Conservation (phyloP, 768 basidiomycete species). For the Termitomyces eurrhizus region DNA sequence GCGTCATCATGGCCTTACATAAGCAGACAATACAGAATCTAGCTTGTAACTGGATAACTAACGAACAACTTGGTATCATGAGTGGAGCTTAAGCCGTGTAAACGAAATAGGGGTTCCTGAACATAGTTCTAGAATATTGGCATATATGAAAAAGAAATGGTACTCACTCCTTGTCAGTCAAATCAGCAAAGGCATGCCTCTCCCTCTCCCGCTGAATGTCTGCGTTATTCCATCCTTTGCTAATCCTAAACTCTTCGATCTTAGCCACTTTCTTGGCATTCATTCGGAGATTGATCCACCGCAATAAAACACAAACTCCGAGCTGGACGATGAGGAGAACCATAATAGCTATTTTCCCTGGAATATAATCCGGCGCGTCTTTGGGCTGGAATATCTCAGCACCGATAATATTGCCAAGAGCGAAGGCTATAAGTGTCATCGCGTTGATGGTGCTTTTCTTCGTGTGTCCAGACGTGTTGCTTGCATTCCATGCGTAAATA, state of each 20-base stretch:
- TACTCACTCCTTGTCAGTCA: conserved; percentile 61
- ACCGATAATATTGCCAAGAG: conserved; percentile 59
- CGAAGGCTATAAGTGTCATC: conserved; percentile 52
- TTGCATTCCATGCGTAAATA: conserved; percentile 62
- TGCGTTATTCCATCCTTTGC: conserved; percentile 52
- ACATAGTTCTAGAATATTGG: background rate
- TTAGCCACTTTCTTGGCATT: conserved; percentile 42
- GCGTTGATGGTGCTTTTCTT: conserved; percentile 69
- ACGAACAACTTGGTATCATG: background rate
- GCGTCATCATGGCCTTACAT: conserved; percentile 1
- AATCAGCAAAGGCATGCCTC: conserved; percentile 56
- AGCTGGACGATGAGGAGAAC: conserved; percentile 53
- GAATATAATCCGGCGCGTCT: conserved; percentile 59
- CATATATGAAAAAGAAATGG: background rate
- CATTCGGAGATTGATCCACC: conserved; percentile 51
- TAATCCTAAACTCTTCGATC: conserved; percentile 40
- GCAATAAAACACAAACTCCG: conserved; percentile 41
- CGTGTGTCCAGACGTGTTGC: conserved; percentile 61
- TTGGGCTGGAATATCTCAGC: conserved; percentile 60
- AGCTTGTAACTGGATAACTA: too few relatives aligned
- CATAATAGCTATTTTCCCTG: conserved; percentile 65
- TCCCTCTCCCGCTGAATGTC: conserved; percentile 58
- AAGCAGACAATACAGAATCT: background rate
- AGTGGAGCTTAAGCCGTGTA: conserved; percentile 41
- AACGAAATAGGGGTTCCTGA: conserved; percentile 57